Conservation (phyloP, 2,329 filamentous ascomycete species). For the Tolypocladium ophioglossoides region DNA sequence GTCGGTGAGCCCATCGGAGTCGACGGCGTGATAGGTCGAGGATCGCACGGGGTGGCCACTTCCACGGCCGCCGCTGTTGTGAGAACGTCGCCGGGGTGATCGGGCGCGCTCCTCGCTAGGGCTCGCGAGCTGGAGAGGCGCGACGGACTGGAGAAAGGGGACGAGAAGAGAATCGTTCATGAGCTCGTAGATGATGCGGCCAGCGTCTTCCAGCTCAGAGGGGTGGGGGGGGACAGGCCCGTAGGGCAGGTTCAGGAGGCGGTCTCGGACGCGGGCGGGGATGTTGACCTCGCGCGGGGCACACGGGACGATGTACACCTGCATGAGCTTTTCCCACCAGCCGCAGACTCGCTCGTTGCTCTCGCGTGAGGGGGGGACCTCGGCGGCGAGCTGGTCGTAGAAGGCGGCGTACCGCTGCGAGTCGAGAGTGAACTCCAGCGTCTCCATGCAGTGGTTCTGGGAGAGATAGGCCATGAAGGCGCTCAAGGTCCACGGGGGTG, state of each 20-base stretch:
- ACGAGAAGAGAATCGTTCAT: slow-evolving; percentile 97
- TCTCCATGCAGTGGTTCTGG: slow-evolving; percentile 94
- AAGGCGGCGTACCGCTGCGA: slow-evolving; percentile 70
- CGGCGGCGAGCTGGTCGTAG: slow-evolving; percentile 31
- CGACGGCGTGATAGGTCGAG: slow-evolving; percentile 34
- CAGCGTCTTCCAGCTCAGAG: slow-evolving; percentile 67
- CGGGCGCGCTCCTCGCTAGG: slow-evolving; percentile 25
- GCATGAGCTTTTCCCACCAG: slow-evolving; percentile 79
- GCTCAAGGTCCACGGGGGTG: slow-evolving; percentile 78
- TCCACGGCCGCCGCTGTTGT: not conserved
- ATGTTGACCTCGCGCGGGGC: slow-evolving; percentile 85
- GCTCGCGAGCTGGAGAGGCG: slow-evolving; percentile 24
- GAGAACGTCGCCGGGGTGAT: slow-evolving; percentile 23
- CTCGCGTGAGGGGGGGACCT: slow-evolving; percentile 26
- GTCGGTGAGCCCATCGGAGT: slow-evolving; percentile 49
- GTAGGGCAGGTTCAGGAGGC: slow-evolving; percentile 47
- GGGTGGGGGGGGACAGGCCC: slow-evolving; percentile 61
- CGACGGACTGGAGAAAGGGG: slow-evolving; percentile 71
- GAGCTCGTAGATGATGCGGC: slow-evolving; percentile 82
- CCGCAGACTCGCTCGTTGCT: slow-evolving; percentile 59
- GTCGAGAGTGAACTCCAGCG: slow-evolving; percentile 92
- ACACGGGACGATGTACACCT: slow-evolving; percentile 81
- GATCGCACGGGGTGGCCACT: slow-evolving; percentile 9
- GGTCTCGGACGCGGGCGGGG: slow-evolving; percentile 74
- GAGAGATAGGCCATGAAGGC: slow-evolving; percentile 96